Conservation (phyloP, 2,329 filamentous ascomycete species). For the Aspergillus eucalypticola region DNA sequence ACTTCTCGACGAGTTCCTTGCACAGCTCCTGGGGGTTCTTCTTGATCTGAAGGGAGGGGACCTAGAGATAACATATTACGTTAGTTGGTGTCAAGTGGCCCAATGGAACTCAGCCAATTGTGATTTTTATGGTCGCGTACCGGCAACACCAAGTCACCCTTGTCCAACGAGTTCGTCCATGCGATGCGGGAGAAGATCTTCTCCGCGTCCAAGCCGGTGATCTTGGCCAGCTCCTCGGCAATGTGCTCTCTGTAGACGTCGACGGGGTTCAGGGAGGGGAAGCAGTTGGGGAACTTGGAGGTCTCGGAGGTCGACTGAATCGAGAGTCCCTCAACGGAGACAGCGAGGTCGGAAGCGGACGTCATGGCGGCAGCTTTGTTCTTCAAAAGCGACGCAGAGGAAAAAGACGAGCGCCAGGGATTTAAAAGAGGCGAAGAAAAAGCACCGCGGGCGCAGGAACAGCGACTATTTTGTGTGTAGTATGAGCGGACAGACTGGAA, state of each 20-base stretch:
- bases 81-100: constrained; percentile 12
- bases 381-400: constrained; percentile 15
- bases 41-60: constrained; percentile 50
- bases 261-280: constrained; percentile 48
- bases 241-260: constrained; percentile 51
- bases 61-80: constrained; percentile 26
- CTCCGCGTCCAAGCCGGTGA: constrained; percentile 40
- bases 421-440: constrained; percentile 9
- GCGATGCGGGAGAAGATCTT: constrained; percentile 43
- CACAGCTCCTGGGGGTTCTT: constrained; percentile 61
- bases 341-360: constrained; percentile 35
- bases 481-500: constrained; percentile 22
- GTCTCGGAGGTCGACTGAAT: constrained; percentile 42
- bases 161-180: constrained; percentile 50
- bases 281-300: constrained; percentile 45
- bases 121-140: constrained; percentile 29
- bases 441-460: constrained; percentile 23
- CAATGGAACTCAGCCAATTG: background rate
- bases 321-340: constrained; percentile 41
- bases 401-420: constrained; percentile 8
- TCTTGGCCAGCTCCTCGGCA: constrained; percentile 42
- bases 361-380: constrained; percentile 34
- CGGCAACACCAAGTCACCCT: constrained; percentile 48
- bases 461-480: constrained; percentile 15
- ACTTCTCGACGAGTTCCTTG: constrained; percentile 57